phyloP scores from a whole-genome alignment of 139 green algal genomes.

The Chlorella sp. region DNA sequence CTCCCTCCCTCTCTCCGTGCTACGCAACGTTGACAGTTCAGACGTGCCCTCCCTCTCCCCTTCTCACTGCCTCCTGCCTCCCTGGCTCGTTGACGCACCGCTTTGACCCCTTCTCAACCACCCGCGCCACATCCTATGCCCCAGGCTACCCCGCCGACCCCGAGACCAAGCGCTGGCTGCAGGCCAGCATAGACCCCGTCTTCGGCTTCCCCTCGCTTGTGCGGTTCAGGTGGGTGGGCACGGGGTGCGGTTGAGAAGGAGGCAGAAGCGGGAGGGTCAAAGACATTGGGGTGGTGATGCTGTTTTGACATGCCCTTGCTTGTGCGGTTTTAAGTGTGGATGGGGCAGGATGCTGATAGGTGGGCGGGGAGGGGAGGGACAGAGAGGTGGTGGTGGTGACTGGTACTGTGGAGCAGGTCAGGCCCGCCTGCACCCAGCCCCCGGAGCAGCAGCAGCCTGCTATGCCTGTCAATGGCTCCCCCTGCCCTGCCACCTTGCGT shows the following conservation, averaged over 20 bases:
- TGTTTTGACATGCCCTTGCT: too few relatives aligned
- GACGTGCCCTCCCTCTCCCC: too few relatives aligned
- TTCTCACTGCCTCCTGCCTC: too few relatives aligned
- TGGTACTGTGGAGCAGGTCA: neutral
- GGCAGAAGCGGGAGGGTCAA: too few relatives aligned
- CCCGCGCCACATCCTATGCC: neutral
- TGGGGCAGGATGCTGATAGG: neutral
- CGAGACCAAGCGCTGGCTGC: constrained; percentile 84
- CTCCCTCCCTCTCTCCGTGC: too few relatives aligned
- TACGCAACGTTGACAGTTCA: too few relatives aligned
- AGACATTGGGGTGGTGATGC: too few relatives aligned
- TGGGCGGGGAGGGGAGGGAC: neutral
- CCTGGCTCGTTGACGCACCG: neutral
- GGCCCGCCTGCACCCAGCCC: neutral
- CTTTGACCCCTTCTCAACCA: neutral
- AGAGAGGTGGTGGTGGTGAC: too few relatives aligned
- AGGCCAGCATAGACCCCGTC: constrained; percentile 68
- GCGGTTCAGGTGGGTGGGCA: constrained; percentile 66
- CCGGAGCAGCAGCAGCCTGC: too few relatives aligned
- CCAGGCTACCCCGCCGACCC: constrained; percentile 59
- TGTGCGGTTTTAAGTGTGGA: neutral
- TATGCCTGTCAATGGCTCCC: too few relatives aligned
- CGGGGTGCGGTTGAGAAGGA: too few relatives aligned
- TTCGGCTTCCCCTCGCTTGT: constrained; percentile 88
- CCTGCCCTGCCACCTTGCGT: too few relatives aligned